Percentiles rank a stretch among this genome's conserved stretches.
phyloP scores from a whole-genome alignment of 176 grass and related monocot species.

The Ensete glaucum region DNA sequence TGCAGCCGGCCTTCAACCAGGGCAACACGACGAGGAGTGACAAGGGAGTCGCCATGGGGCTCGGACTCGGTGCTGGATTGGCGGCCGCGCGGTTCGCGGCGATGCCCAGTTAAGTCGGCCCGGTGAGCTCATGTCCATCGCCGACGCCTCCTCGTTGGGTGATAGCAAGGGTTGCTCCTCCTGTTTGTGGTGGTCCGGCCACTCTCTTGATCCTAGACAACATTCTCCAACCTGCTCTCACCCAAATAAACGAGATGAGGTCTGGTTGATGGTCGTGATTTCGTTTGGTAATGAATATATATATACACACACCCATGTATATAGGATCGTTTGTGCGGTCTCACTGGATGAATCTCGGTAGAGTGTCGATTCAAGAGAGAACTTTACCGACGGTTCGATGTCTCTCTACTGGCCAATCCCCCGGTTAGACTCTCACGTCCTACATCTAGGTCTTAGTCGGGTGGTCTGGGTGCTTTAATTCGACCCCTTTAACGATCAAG shows the following conservation, averaged over 20 bases:
- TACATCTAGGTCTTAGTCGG: no score
- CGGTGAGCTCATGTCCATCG: background rate
- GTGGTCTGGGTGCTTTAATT: no score
- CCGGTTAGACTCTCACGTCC: no score
- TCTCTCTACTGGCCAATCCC: no score
- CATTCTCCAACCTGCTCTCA: background rate
- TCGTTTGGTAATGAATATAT: no score
- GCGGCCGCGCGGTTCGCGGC: background rate
- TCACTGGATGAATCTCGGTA: no score
- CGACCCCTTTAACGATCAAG: no score
- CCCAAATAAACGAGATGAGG: background rate
- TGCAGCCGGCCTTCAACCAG: constrained; percentile 5
- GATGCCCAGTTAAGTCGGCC: background rate
- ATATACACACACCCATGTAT: no score
- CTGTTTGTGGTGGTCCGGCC: constrained; percentile 6
- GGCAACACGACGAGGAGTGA: background rate
- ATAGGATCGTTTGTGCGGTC: no score
- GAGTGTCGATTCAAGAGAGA: no score
- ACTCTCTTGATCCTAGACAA: background rate
- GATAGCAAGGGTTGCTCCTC: background rate
- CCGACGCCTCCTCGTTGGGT: background rate
- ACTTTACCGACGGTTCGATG: no score
- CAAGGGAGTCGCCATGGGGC: background rate
- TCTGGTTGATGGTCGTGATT: background rate
- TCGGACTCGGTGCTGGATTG: background rate